Conservation (phyloP, 768 basidiomycete genomes). For the Auriscalpium vulgare region DNA sequence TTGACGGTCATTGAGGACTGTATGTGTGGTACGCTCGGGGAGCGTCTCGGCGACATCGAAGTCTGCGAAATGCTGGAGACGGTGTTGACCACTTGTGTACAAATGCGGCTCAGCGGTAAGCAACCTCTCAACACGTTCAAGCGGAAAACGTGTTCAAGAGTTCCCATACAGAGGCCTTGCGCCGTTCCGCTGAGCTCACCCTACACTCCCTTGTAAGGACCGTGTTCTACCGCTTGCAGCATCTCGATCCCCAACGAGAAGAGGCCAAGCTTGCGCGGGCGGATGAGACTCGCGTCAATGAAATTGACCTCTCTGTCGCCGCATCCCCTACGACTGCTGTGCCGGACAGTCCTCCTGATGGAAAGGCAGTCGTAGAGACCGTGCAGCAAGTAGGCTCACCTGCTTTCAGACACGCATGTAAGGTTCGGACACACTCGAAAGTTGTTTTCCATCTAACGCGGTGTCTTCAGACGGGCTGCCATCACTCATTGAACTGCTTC, state of each 20-base stretch:
- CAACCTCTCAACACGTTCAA: constrained; percentile 5
- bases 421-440: neutral
- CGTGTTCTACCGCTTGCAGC: constrained; percentile 69
- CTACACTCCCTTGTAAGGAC: constrained; percentile 84
- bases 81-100: constrained; percentile 92
- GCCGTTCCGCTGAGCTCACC: constrained; percentile 79
- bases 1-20: constrained; percentile 84
- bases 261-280: constrained; percentile 55
- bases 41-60: constrained; percentile 81
- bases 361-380: neutral
- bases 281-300: constrained; percentile 29
- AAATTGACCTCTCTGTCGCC: neutral
- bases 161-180: constrained; percentile 59
- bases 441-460: neutral
- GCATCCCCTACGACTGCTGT: neutral
- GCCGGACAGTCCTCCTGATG: neutral
- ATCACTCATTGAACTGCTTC: constrained; percentile 85
- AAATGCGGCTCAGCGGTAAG: constrained; percentile 92
- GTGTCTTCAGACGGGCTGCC: constrained; percentile 66
- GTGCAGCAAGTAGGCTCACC: constrained; percentile 1
- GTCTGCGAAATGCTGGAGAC: constrained; percentile 99
- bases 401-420: neutral
- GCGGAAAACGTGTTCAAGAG: constrained; percentile 7
- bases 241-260: constrained; percentile 55
- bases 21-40: constrained; percentile 61